Base-by-base conservation (phyloP, 1,284 basidiomycete genomes). In the Lentinula novae-zelandiae region DNA sequence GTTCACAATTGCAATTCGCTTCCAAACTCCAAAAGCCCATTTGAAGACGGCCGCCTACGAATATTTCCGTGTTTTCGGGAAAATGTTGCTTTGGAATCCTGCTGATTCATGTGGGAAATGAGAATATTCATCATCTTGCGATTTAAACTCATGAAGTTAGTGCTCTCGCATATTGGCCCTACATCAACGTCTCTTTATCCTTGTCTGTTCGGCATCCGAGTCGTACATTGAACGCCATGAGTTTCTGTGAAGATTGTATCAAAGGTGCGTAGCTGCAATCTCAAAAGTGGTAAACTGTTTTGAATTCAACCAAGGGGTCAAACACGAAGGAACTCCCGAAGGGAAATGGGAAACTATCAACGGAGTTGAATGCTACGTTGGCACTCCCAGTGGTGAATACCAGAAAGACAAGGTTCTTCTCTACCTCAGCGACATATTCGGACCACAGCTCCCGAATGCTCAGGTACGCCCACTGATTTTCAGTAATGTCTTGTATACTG, bases 361-460 rank as follows among this genome's bases (percentile, higher is more conserved):
- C 49, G 81, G 79, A n/a, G 71, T 82, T 42, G 70, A 79, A 13
- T 76, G 73, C 55, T 84, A 85, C 64, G 75, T 83, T 57, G 79
- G 78, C 5, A 78, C 77, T 6, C 82, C 82, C 5, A 67, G 68
- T 8, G 70, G 63, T 50, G 78, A 80, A 60, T 81, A 80, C 63
- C 71, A 77, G 22, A 82, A 82, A 68, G 78, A 82, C 68, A 82
- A 83, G 68, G 82, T 78, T 34, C 64, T 87, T 61, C 72, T 83
- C 15, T 81, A 78, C 72, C 69, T 86, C 34, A 65, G 76, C 20
- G 83, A 85, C 65, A 74, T 79, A 50, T 84, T 83, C 64, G 83
- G 83, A 27, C 31, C 55, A 22, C 51, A 38, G 10, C n/a, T 38
- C 12, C 34, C 51, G 34, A 53, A 53, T 53, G 33, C 51, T 10